A percentile compares a stretch with the other conserved stretches of the same genome.
phyloP scores from a whole-genome alignment of 805 yeast genomes.

The Metschnikowia kunwiensis region DNA sequence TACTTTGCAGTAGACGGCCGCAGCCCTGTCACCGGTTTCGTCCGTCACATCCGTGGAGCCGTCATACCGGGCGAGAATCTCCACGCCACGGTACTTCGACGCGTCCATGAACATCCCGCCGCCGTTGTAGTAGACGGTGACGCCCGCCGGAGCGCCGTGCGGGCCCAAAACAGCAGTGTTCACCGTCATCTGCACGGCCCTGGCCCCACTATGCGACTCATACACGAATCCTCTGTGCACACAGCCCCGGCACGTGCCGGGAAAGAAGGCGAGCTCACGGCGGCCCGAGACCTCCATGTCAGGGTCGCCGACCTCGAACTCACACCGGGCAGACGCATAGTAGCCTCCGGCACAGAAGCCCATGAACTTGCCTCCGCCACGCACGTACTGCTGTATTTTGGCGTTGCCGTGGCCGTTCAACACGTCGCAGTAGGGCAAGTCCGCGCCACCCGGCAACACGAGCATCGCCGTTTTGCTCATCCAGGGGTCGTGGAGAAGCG shows the following conservation, averaged over 20 bases:
- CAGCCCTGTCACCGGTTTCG: constrained; percentile 49
- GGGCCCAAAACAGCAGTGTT: constrained; percentile 26
- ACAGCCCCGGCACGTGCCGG: constrained; percentile 80
- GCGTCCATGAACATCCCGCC: constrained; percentile 87
- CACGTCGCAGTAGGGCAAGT: constrained; percentile 73
- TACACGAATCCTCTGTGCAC: constrained; percentile 80
- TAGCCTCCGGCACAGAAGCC: constrained; percentile 98
- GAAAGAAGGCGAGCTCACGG: constrained; percentile 77
- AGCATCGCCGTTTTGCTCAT: constrained; percentile 68
- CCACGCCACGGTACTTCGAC: constrained; percentile 49
- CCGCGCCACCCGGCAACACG: constrained; percentile 97
- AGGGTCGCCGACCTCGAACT: constrained; percentile 76
- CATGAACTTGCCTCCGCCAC: constrained; percentile 74
- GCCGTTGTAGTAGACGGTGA: constrained; percentile 71
- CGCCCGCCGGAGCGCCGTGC: constrained; percentile 18
- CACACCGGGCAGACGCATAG: constrained; percentile 69
- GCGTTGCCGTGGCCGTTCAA: constrained; percentile 69
- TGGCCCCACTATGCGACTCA: constrained; percentile 72
- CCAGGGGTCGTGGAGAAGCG: constrained; percentile 80
- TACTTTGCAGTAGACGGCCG: constrained; percentile 62
- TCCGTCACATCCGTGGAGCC: constrained; percentile 53
- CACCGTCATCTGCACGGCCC: constrained; percentile 49
- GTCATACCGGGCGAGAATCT: constrained; percentile 67
- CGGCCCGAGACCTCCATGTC: constrained; percentile 78
- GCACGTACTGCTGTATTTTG: constrained; percentile 59